A percentile compares a stretch with the other conserved stretches of the same genome.
phyloP scores from a whole-genome alignment of 345 rosid genomes.

The Linum tenue region DNA sequence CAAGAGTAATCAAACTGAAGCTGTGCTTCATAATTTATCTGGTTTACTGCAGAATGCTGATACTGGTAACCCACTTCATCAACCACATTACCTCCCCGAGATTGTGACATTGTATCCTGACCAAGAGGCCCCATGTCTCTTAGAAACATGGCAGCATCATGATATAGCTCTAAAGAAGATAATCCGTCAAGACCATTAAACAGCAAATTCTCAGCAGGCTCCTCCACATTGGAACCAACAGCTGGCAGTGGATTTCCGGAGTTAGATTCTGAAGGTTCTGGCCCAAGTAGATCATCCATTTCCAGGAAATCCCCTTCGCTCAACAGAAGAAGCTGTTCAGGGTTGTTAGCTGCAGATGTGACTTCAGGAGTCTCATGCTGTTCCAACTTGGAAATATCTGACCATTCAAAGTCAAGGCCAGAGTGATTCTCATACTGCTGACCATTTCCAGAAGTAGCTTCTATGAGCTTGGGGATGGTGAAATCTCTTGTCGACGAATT shows the following conservation, averaged over 20 bases:
- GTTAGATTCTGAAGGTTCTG: conserved; percentile 22
- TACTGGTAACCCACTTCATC: conserved; percentile 22
- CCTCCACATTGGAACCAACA: conserved; percentile 9
- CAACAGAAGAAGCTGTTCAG: conserved; percentile 9
- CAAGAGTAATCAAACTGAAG: conserved; percentile 6
- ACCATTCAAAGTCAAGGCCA: conserved; percentile 23
- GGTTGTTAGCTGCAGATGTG: conserved; percentile 19
- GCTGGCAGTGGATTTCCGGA: background rate
- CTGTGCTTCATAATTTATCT: conserved; percentile 12
- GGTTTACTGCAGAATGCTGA: conserved; percentile 10
- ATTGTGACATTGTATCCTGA: conserved; percentile 19
- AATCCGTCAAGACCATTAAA: conserved; percentile 34
- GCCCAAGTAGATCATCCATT: conserved; percentile 53
- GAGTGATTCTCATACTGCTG: conserved; percentile 15
- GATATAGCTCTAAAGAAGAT: conserved; percentile 36
- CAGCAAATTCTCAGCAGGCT: conserved; percentile 20
- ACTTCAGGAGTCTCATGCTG: conserved; percentile 30
- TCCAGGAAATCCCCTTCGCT: conserved; percentile 57
- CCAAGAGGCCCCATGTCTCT: conserved; percentile 30
- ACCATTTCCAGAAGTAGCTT: conserved; percentile 6
- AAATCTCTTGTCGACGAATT: conserved; percentile 25
- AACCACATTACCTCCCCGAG: conserved; percentile 14
- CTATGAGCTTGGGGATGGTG: conserved; percentile 18
- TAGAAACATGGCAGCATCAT: conserved; percentile 43
- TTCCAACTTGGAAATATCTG: conserved; percentile 29